phyloP scores from a whole-genome alignment of 768 basidiomycete species.

The Asterophora lycoperdoides region DNA sequence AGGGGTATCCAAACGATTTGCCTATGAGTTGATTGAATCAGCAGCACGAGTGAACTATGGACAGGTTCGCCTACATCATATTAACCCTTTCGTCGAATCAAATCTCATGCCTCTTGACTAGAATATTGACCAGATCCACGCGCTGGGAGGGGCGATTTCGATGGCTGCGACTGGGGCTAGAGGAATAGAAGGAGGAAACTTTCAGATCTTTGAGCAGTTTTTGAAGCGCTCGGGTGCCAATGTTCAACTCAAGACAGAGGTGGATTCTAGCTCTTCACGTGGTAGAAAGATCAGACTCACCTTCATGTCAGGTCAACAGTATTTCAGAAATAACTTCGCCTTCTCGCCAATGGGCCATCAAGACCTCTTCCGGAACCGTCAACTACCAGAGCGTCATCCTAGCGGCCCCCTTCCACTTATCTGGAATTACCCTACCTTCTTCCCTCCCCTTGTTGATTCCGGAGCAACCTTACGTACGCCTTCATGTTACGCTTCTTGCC shows the following conservation, averaged over 20 bases:
- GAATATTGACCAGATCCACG: constrained; percentile 72
- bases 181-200: constrained; percentile 76
- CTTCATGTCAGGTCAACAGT: constrained; percentile 41
- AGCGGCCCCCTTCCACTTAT: constrained; percentile 79
- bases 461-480: constrained; percentile 69
- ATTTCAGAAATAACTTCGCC: constrained; percentile 42
- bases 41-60: constrained; percentile 84
- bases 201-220: constrained; percentile 80
- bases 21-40: constrained; percentile 72
- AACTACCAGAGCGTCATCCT: constrained; percentile 76
- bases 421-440: constrained; percentile 50
- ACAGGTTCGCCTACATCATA: constrained; percentile 40
- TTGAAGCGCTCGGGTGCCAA: constrained; percentile 64
- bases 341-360: constrained; percentile 50
- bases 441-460: constrained; percentile 53
- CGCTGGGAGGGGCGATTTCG: constrained; percentile 64
- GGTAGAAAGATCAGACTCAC: background rate
- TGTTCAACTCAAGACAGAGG: constrained; percentile 66
- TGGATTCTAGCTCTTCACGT: constrained; percentile 25
- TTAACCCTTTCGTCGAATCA: background rate
- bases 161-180: constrained; percentile 69
- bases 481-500: constrained; percentile 87
- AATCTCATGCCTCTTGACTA: constrained; percentile 22
- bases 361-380: constrained; percentile 40
- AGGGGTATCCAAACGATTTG: constrained; percentile 55